These are phyloP conservation scores for Gryganskiella cystojenkinii DNA, from an alignment of 192 early-diverging fungal species.

Conservation along the genomic window DNA sequence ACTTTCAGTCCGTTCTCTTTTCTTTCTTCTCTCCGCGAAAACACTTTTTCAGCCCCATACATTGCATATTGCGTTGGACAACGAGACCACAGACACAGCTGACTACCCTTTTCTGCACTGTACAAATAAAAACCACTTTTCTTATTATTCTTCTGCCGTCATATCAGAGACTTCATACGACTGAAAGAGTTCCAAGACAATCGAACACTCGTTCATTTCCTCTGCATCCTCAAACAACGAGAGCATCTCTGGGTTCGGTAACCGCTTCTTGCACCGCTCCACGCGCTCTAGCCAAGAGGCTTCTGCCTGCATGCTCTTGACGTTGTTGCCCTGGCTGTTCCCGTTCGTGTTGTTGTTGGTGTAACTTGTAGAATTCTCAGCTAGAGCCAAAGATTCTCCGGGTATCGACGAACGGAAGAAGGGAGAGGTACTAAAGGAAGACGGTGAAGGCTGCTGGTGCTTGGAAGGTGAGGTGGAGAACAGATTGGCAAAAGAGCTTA, in stretches of 20 bases:
- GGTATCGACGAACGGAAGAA: neutral
- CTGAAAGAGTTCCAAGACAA: conserved; percentile 20
- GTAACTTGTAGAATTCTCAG: neutral
- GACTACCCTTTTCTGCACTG: too few relatives aligned
- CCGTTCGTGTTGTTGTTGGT: too few relatives aligned
- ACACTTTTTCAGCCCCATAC: too few relatives aligned
- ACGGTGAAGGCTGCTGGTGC: neutral
- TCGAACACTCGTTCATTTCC: conserved; percentile 9
- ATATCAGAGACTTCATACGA: neutral
- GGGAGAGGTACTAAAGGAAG: neutral
- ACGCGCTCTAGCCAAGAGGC: conserved; percentile 27
- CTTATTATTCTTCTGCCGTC: neutral
- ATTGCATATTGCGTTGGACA: too few relatives aligned
- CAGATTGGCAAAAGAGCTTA: neutral
- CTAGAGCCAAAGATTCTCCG: too few relatives aligned
- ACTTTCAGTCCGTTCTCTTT: too few relatives aligned
- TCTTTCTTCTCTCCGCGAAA: too few relatives aligned
- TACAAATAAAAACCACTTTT: too few relatives aligned
- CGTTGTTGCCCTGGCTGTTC: neutral
- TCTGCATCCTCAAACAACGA: conserved; percentile 36
- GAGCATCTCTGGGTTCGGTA: conserved; percentile 17
- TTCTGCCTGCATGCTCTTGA: conserved; percentile 4
- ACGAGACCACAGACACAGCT: too few relatives aligned
- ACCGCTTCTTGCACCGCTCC: conserved; percentile 7
- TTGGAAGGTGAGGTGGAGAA: too few relatives aligned